Base-by-base conservation (phyloP, 108 stramenopile species). In the Cyclotella distinguenda region DNA sequence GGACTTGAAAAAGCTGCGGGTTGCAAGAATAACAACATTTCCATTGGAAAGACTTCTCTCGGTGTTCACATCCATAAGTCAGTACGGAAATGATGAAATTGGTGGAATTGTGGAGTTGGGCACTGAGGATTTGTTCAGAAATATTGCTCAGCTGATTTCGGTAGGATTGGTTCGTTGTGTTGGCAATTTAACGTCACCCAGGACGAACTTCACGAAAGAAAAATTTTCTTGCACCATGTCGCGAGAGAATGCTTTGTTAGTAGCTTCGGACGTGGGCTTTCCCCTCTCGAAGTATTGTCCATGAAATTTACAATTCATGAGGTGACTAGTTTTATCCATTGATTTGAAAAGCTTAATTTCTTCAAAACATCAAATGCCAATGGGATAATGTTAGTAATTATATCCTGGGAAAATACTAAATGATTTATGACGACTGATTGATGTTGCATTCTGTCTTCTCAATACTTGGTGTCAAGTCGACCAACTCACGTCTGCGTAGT, bases 31-130 rank as follows among this genome's bases (percentile, higher is more conserved):
- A 15, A 65, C 82, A 49, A 68, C 66, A 19, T 84, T 90, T 68
- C 74, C 74, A 4, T 26, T 90, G 25, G 89, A 90, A 64, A 59
- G 89, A 27, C 72, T 90, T 60, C 43, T 90, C 1, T 82, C 86
- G 0, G 78, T 87, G 5, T 90, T 77, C 47, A 44, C 54, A 33
- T 76, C 75, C 15, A 77, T 87, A 59, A 65, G 74, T 36, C 57
- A 86, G 15, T 85, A 86, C 49, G 80, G 83, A 19, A 64, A 50
- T 9, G 38, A 42, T 18, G 30, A 27, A 18, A 0, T 21, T 22
- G 38, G 32, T 35, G 21, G 25, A 48, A 53, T 72, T 9, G 33
- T 46, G 28, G 40, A 52, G 0, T 18, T 79, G 19, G 82, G 82
- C 33, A 69, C 65, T 3, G 46, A 46, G 13, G 26, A 35, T 0